Evolutionary conservation across 768 basidiomycete genomes (phyloP), one percentile per base, ranked within the genome.

Genomic region (Suillus weaverae): DNA sequence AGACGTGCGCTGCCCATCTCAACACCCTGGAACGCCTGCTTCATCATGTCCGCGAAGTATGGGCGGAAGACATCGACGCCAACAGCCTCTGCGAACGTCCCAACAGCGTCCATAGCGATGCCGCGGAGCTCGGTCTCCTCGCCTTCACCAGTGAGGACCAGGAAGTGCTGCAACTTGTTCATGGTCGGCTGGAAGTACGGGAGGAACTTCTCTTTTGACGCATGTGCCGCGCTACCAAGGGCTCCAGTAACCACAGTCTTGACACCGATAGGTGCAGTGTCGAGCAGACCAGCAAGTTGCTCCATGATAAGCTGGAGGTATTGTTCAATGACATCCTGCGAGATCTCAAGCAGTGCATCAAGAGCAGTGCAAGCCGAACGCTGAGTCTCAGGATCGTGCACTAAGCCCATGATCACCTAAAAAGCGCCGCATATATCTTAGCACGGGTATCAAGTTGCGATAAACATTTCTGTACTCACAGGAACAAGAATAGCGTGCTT

Each of bases 81-180:
- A 65, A 99, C 94, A 9, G 97, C 95, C 79, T 99, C 97, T 16
- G 97, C 94, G 70, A 99, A 94, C 0, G 97, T 98, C 61, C 97
- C 97, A 65, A 98, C 89, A n/a, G 97, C 94, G 78, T 99, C 97
- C 88, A 97, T 97, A 13, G 97, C 91, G 73, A 98, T 96, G 43
- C 97, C 97, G 64, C 97, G 93, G 44, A 99, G 86, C 71, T 98
- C 96, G 51, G 84, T 87, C 79, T 97, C 94, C 74, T 97, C 97
- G 54, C 94, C 95, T 69, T 96, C 92, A 35, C 86, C 90, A 26
- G 85, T 87, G 35, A 99, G 87, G 39, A 86, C 80, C 60, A 99
- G 86, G 88, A 97, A 97, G 72, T 91, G 90, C 67, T 92, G 86
- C 69, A 99, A 86, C 64, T 89, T 89, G 69, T 84, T 81, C 89